Base-by-base conservation (phyloP, 2,329 filamentous ascomycete species). In the Bipolaris victoriae region DNA sequence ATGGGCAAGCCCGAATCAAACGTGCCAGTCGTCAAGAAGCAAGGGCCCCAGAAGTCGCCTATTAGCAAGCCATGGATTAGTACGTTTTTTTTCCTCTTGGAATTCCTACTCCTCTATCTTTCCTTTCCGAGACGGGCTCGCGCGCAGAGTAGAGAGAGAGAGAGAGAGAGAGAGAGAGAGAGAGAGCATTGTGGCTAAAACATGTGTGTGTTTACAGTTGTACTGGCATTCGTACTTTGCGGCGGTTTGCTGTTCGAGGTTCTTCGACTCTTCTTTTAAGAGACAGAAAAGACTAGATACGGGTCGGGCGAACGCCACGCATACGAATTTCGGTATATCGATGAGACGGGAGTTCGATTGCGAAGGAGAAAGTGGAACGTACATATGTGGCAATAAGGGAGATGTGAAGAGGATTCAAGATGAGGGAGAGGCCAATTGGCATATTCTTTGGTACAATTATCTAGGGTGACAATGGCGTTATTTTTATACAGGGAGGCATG, bases 201-300 rank as follows among this genome's bases (percentile, higher is more conserved):
- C n/a, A 41, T 18, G 2, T 41, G n/a, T 16, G 6, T 9, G 3
- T 1, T 47, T 47, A 41, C 58, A 88, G 86, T 83, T 48, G 57
- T 88, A 33, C 80, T 89, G 50, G 81, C 82, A n/a, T 88, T 89
- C 72, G 83, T 88, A 52, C 79, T 89, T 46, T 83, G 83, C 68
- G 86, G 86, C 39, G 86, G 86, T 22, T 67, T 88, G 18, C 66
- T 87, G 37, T 83, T 88, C 64, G 85, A 88, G 70, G 69, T 86
- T 10, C 61, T 86, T 18, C 78, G 81, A 59, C 67, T 82, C 56
- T 78, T 82, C 61, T 79, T 81, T 60, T 75, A 68, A 33, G 16
- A 37, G 18, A 7, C 2, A 26, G 26, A 9, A 9, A 26, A 26
- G 26, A 26, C 26, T 45, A n/a, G 24, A 31, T 5, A 11, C 6